phyloP scores from a whole-genome alignment of 371 early-diverging fungal species.

The Syncephalis fuscata region DNA sequence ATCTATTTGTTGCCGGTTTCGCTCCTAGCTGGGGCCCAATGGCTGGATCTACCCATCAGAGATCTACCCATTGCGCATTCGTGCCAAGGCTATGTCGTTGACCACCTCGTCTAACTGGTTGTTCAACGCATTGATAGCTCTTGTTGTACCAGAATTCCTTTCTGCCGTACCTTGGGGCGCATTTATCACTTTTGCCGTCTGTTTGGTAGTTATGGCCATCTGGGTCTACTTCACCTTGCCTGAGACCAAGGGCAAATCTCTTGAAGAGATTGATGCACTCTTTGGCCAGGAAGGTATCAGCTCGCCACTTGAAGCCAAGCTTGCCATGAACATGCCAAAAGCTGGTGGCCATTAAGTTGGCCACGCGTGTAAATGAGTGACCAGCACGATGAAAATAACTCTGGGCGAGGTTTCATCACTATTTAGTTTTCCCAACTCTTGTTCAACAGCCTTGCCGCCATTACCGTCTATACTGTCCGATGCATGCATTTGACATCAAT shows the following conservation, averaged over 20 bases:
- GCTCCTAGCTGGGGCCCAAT: conserved; percentile 79
- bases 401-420: no score
- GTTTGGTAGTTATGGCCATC: conserved; percentile 32
- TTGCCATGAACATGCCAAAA: no score
- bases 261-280: conserved; percentile 57
- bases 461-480: no score
- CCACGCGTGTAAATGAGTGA: no score
- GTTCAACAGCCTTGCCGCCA: no score
- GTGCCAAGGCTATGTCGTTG: conserved; percentile 68
- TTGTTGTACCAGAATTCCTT: conserved; percentile 42
- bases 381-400: no score
- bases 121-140: conserved; percentile 51
- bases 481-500: no score
- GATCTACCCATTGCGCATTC: conserved; percentile 50
- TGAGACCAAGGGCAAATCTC: conserved; percentile 65
- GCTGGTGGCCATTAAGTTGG: not conserved
- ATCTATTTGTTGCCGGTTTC: conserved; percentile 53
- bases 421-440: no score
- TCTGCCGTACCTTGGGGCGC: conserved; percentile 10
- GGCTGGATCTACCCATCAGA: conserved; percentile 91
- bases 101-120: conserved; percentile 84
- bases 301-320: no score
- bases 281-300: conserved; percentile 12
- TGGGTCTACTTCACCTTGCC: conserved; percentile 54
- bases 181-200: conserved; percentile 42